A percentile compares a stretch with the other conserved stretches of the same genome.
Evolutionary conservation across 2,329 filamentous ascomycete genomes (phyloP).

Genomic region (Drechslerella dactyloides): DNA sequence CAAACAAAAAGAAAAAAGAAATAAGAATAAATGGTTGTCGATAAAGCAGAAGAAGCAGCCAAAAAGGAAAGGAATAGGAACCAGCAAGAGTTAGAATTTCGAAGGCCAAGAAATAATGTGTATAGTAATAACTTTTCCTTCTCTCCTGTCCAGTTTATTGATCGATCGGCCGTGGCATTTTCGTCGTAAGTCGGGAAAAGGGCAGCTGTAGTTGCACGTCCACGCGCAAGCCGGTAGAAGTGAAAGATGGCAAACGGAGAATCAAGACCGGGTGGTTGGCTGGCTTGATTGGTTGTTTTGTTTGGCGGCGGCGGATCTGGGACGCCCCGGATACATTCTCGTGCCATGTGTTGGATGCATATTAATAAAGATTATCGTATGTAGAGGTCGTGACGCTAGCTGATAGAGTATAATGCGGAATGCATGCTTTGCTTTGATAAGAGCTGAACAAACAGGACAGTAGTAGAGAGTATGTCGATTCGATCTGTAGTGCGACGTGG

Average conservation of each 20-base stretch:
- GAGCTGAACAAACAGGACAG: background rate
- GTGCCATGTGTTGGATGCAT: conserved; percentile 43
- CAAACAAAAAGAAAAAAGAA: conserved; percentile 28
- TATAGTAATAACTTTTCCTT: conserved; percentile 37
- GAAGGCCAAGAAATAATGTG: background rate
- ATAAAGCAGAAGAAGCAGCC: conserved; percentile 16
- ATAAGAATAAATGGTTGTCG: background rate
- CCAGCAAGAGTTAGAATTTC: conserved; percentile 38
- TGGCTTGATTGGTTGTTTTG: too few relatives aligned
- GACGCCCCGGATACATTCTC: conserved; percentile 11
- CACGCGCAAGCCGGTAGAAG: conserved; percentile 45
- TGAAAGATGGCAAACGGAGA: conserved; percentile 16
- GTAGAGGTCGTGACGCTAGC: conserved; percentile 40
- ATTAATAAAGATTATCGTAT: conserved; percentile 49
- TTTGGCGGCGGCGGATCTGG: too few relatives aligned
- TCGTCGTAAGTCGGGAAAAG: conserved; percentile 47
- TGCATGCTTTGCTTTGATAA: conserved; percentile 10
- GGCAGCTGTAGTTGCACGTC: conserved; percentile 40
- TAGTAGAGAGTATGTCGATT: background rate
- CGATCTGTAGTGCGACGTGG: too few relatives aligned
- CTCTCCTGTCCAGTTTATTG: conserved; percentile 50
- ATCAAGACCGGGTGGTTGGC: conserved; percentile 1
- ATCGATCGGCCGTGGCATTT: conserved; percentile 49
- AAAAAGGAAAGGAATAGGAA: conserved; percentile 11
- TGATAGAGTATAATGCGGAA: conserved; percentile 47